These are phyloP conservation scores for Sarocladium oryzae DNA, from an alignment of 2,329 filamentous ascomycete species.

Conservation along the genomic window DNA sequence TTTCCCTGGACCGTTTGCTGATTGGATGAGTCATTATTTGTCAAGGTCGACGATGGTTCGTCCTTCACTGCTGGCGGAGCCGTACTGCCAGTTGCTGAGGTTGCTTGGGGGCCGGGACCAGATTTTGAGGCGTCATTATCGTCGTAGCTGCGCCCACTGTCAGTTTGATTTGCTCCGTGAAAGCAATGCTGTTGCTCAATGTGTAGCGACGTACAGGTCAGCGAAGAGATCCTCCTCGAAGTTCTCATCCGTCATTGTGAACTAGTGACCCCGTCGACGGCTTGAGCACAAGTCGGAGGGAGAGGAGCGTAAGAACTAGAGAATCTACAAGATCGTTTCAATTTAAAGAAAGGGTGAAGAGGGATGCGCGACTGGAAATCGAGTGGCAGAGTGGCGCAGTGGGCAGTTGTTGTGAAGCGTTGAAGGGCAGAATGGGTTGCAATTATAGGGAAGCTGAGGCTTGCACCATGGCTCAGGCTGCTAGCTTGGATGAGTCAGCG, in stretches of 20 bases:
- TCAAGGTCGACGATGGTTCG: background rate
- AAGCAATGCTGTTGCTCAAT: too few relatives aligned
- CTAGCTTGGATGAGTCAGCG: background rate
- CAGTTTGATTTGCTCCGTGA: too few relatives aligned
- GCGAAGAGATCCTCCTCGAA: conserved; percentile 94
- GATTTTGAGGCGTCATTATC: conserved; percentile 49
- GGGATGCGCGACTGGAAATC: background rate
- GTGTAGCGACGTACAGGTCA: conserved; percentile 63
- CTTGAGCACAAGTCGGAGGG: background rate
- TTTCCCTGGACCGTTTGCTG: conserved; percentile 10
- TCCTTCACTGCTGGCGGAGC: conserved; percentile 8
- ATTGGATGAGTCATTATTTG: background rate
- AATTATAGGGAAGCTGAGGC: background rate
- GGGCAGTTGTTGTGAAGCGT: background rate
- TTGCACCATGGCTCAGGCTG: background rate
- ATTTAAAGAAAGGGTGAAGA: background rate
- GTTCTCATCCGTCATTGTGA: conserved; percentile 73
- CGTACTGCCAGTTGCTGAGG: conserved; percentile 19
- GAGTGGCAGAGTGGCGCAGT: background rate
- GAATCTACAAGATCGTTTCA: background rate
- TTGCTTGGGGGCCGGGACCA: conserved; percentile 21
- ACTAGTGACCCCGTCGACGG: too few relatives aligned
- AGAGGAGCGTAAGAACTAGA: background rate
- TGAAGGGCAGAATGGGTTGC: background rate
- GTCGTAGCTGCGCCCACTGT: conserved; percentile 50